phyloP scores from a whole-genome alignment of 257 asterid species.

The Scutellaria minor region DNA sequence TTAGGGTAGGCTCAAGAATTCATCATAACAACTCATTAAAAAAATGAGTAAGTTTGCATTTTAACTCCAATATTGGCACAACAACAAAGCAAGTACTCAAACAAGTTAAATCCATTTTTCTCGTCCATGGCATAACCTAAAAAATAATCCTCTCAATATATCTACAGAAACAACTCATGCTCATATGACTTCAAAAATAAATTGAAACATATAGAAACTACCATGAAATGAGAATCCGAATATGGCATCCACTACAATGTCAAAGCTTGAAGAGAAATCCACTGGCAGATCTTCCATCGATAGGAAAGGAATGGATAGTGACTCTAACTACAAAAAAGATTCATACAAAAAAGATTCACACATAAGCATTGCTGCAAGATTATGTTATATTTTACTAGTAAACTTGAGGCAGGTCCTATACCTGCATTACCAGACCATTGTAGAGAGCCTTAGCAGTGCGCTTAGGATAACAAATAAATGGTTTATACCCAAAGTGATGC shows the following conservation, averaged over 20 bases:
- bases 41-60: not conserved
- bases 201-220: slow-evolving; percentile 31
- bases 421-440: slow-evolving; percentile 87
- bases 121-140: slow-evolving; percentile 11
- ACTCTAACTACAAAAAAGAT: slow-evolving; percentile 79
- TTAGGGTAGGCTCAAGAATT: not conserved
- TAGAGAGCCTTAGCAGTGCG: slow-evolving; percentile 80
- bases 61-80: not conserved
- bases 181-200: slow-evolving; percentile 9
- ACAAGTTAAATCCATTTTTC: slow-evolving; percentile 1
- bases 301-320: slow-evolving; percentile 80
- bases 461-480: slow-evolving; percentile 82
- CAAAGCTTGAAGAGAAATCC: slow-evolving; percentile 75
- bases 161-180: slow-evolving; percentile 16
- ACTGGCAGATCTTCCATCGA: slow-evolving; percentile 74
- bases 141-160: slow-evolving; percentile 29
- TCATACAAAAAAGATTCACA: slow-evolving; percentile 55
- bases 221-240: slow-evolving; percentile 97
- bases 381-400: not conserved
- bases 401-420: slow-evolving; percentile 37
- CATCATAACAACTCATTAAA: not conserved
- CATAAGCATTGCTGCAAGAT: slow-evolving; percentile 43
- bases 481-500: slow-evolving; percentile 84
- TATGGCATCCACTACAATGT: slow-evolving; percentile 82
- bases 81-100: not conserved